Base-by-base conservation (phyloP, 2,329 filamentous ascomycete genomes). In the Fusarium siculi region DNA sequence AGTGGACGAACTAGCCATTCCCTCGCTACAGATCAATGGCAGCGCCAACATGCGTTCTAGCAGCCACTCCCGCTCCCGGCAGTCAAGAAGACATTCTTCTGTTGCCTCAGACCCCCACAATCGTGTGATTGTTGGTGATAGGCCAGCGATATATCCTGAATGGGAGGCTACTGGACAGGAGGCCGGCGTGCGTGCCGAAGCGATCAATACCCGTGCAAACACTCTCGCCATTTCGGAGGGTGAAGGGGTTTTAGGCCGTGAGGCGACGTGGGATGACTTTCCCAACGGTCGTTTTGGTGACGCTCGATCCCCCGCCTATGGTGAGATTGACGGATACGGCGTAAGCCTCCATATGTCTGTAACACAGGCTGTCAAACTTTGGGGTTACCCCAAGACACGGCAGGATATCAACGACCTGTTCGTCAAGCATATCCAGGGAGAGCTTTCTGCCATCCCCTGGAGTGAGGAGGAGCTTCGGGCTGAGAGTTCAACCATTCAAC, bases 231-330 rank as follows among this genome's bases (percentile, higher is more conserved):
- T 98, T 65, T 97, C 95, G 0, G 96, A 98, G 84, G 96, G 96
- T 10, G 93, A 97, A 78, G 96, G 96, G 30, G 89, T 93, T 7
- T 86, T 98, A 11, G 96, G 96, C 16, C 89, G 96, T 55, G 96
- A 98, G 85, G 96, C 96, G 39, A 99, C 96, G 2, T 99, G 96
- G 96, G 96, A 99, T 78, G 96, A 99, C 79, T 99, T 95, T 82
- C 96, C 96, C 72, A 98, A 98, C 85, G 96, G 96, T 34, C 90
- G 96, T 62, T 98, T 96, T 91, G 96, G 96, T 80, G 96, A 98
- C 78, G 93, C 95, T 9, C 90, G 96, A 58, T 97, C 95, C 6
- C 95, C 95, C 2, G 96, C 96, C 1, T 98, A 97, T 80, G 96
- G 96, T 77, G 95, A 98, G 82, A 98, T 98, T 66, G 95, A 98